Evolutionary conservation across 164 flowering plant species (phyloP), one percentile per base, ranked within the genome.

Genomic region (Aristolochia fimbriata): DNA sequence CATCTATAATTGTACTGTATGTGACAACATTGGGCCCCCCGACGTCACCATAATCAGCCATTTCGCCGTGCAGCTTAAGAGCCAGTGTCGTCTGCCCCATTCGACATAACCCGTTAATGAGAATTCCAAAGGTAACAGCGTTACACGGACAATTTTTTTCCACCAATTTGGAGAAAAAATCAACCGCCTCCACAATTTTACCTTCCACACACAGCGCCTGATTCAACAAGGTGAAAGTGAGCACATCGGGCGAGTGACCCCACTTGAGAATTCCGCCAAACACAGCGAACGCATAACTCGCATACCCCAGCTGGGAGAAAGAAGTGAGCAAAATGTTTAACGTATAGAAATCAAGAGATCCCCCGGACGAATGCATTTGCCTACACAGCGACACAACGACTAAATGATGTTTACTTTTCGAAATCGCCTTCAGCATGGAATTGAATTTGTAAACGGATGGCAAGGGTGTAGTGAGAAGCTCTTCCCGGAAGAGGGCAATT

Each of bases 251-350:
- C 13, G n/a, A 6, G 15, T 48, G 31, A 13, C 73, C 65, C 15
- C 60, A 23, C 31, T 65, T 70, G 4, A 55, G 52, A 16, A 65
- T 65, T 49, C 48, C 64, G 20, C 62, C 76, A 4, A 73, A 43
- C 27, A 73, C 50, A 0, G 71, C 55, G 43, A 70, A 64, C 9
- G 63, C 71, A 3, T 21, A 48, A 41, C 53, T 58, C 0, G 61
- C 50, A 10, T 22, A 54, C 7, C 49, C 31, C 61, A 67, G 25
- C 8, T 47, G 57, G 66, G 71, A 70, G 19, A 41, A 64, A n/a
- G 66, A 63, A 43, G 64, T 73, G 27, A 70, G 20, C 47, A 73
- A 14, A 14, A 73, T 63, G 45, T 37, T 48, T 1, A 70, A 58
- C 4, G 65, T 67, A 17, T 6, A 60, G 9, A 46, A 6, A 49